Evolutionary conservation across 2,329 filamentous ascomycete genomes (phyloP).

Genomic region (Cryphonectria naterciae): DNA sequence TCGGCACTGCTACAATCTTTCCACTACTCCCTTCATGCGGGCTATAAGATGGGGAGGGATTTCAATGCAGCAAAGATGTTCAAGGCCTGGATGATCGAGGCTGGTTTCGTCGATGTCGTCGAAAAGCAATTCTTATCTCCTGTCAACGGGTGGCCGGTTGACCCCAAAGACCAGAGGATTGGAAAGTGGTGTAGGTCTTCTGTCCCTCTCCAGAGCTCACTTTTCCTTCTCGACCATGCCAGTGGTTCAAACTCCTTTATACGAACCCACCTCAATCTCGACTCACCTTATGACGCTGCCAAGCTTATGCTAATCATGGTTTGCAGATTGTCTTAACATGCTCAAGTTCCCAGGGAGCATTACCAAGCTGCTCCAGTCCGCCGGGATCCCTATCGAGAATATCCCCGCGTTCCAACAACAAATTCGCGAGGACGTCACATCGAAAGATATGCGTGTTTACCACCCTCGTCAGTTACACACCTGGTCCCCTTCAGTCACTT

Average conservation of each 20-base stretch:
- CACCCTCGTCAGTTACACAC: conserved; percentile 14
- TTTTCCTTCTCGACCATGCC: not conserved
- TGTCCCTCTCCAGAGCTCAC: not conserved
- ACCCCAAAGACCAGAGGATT: conserved; percentile 7
- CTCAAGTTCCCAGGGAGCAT: conserved; percentile 12
- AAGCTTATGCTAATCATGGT: not conserved
- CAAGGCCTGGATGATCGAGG: conserved; percentile 35
- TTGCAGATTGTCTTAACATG: conserved; percentile 12
- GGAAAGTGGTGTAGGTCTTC: conserved; percentile 13
- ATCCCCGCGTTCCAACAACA: conserved; percentile 7
- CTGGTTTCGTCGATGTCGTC: conserved; percentile 38
- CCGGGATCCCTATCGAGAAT: conserved; percentile 2
- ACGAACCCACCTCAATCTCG: not conserved
- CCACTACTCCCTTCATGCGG: conserved; percentile 41
- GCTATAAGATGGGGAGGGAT: conserved; percentile 36
- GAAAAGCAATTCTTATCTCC: conserved; percentile 30
- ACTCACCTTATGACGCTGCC: not conserved
- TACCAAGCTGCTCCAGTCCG: conserved; percentile 7
- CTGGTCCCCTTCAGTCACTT: not conserved
- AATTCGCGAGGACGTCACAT: conserved; percentile 8
- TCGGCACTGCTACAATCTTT: conserved; percentile 10
- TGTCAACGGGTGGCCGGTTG: conserved; percentile 15
- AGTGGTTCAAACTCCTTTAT: not conserved
- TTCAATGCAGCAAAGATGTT: conserved; percentile 37
- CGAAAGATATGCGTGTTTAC: conserved; percentile 12